Conservation (phyloP, 2,329 filamentous ascomycete genomes). For the Colletotrichum siamense region DNA sequence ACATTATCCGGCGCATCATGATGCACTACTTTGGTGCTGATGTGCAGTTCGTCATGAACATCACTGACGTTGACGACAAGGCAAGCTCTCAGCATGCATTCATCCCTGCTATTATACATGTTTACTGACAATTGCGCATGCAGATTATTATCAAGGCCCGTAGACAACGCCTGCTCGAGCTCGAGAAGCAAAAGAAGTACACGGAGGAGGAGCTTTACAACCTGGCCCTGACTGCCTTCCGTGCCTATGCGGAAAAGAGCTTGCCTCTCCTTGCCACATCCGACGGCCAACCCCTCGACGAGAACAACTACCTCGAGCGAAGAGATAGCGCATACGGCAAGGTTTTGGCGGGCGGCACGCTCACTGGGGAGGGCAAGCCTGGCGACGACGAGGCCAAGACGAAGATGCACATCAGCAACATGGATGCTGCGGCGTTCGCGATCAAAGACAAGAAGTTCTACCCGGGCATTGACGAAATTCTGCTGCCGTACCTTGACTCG, state of each 20-base stretch:
- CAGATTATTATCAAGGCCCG: constrained; percentile 69
- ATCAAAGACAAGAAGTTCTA: constrained; percentile 57
- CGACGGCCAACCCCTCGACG: constrained; percentile 47
- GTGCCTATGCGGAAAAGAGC: constrained; percentile 59
- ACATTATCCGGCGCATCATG: constrained; percentile 85
- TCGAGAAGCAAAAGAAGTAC: constrained; percentile 74
- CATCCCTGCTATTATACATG: too few species aligned
- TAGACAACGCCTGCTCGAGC: constrained; percentile 81
- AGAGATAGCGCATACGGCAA: constrained; percentile 59
- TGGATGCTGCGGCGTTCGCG: constrained; percentile 55
- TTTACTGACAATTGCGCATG: neutral
- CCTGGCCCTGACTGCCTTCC: constrained; percentile 59
- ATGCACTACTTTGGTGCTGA: constrained; percentile 83
- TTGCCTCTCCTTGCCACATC: constrained; percentile 55
- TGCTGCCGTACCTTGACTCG: constrained; percentile 83
- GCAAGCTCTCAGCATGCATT: constrained; percentile 36
- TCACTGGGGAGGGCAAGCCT: constrained; percentile 63
- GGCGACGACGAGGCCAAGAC: constrained; percentile 84
- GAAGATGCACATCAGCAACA: constrained; percentile 84
- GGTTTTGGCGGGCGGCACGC: constrained; percentile 59
- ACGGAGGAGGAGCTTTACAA: constrained; percentile 50
- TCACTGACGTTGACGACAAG: constrained; percentile 84
- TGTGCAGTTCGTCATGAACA: constrained; percentile 91
- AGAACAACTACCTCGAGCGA: constrained; percentile 54
- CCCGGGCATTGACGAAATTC: constrained; percentile 66